Conservation (phyloP, 2,329 filamentous ascomycete species). For the Ascochyta lentis region DNA sequence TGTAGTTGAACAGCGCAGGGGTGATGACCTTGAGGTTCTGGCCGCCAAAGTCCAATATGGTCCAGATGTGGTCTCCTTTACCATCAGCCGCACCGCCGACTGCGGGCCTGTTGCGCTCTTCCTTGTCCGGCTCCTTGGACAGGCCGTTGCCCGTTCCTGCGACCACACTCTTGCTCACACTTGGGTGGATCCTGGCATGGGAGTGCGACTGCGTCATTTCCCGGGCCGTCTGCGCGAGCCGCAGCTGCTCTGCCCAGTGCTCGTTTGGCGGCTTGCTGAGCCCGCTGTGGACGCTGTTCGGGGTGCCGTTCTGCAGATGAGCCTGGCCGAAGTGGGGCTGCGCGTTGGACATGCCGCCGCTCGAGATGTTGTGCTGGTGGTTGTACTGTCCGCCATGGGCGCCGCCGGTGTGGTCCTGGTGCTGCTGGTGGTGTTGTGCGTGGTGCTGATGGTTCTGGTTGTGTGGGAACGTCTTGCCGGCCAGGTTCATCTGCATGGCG, state of each 20-base stretch:
- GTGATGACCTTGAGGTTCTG: conserved; percentile 88
- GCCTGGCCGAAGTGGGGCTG: conserved; percentile 67
- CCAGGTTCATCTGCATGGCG: conserved; percentile 63
- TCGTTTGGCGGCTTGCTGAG: conserved; percentile 66
- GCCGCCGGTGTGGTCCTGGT: conserved; percentile 60
- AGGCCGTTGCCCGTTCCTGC: conserved; percentile 59
- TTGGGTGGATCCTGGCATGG: conserved; percentile 75
- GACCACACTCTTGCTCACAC: conserved; percentile 71
- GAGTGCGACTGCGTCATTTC: conserved; percentile 74
- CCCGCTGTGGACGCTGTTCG: conserved; percentile 61
- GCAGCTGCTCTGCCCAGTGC: conserved; percentile 89
- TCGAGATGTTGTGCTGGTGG: conserved; percentile 67
- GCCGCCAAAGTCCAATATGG: conserved; percentile 93
- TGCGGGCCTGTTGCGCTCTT: conserved; percentile 70
- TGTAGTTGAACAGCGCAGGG: conserved; percentile 79
- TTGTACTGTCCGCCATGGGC: conserved; percentile 64
- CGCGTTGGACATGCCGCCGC: conserved; percentile 68
- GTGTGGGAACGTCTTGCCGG: conserved; percentile 70
- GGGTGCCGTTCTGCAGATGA: conserved; percentile 67
- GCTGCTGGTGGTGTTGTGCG: conserved; percentile 66
- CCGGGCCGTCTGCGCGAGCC: conserved; percentile 76
- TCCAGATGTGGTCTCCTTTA: conserved; percentile 75
- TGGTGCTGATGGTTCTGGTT: conserved; percentile 61
- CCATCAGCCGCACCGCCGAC: conserved; percentile 57
- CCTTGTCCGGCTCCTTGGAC: conserved; percentile 58